Evolutionary conservation across 2,329 filamentous ascomycete genomes (phyloP).

Genomic region (Akanthomyces lecanii): DNA sequence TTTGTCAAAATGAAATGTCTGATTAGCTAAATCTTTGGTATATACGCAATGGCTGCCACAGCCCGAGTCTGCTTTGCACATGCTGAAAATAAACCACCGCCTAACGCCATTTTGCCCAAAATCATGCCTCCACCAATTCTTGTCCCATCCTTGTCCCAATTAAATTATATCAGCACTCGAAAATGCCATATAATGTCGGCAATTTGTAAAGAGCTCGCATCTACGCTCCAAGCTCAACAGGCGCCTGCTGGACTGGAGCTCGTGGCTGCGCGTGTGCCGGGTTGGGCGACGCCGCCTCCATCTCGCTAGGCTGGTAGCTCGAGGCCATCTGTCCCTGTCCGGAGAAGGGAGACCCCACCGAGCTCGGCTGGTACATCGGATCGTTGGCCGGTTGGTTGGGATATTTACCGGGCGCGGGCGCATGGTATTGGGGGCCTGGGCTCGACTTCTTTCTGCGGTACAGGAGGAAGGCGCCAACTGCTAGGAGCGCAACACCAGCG

Average conservation of each 20-base stretch:
- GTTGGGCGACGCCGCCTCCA: background rate
- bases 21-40: background rate
- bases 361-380: background rate
- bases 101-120: background rate
- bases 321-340: background rate
- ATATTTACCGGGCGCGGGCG: conserved; percentile 1
- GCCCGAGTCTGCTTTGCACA: background rate
- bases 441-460: conserved; percentile 1
- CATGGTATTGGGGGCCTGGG: background rate
- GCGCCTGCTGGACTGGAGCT: background rate
- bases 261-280: background rate
- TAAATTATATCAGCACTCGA: background rate
- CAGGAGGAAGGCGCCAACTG: conserved; percentile 13
- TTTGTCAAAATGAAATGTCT: background rate
- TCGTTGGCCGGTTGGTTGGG: background rate
- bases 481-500: conserved; percentile 6
- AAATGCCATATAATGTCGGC: background rate
- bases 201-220: background rate
- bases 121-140: too few species aligned
- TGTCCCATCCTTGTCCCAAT: background rate
- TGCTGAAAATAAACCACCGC: background rate
- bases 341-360: background rate
- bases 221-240: conserved; percentile 5
- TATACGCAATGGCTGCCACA: background rate
- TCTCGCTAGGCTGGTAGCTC: conserved; percentile 8